Evolutionary conservation across 2,329 filamentous ascomycete genomes (phyloP), one percentile per base, ranked within the genome.

Genomic region (Ophiobolus disseminans): DNA sequence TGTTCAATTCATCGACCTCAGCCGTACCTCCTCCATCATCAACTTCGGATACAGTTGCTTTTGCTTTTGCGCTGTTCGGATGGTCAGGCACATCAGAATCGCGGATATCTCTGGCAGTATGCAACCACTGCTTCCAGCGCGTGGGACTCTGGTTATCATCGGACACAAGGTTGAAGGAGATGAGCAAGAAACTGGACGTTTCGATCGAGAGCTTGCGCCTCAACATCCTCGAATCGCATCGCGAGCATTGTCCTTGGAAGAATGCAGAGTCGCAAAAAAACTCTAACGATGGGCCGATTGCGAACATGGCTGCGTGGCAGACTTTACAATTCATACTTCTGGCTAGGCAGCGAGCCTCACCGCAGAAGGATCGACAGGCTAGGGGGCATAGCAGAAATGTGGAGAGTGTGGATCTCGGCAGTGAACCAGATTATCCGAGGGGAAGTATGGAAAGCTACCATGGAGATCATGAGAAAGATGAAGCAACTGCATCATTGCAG

Each of bases 81-180:
- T 81, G 78, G 78, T 66, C 68, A n/a, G 78, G 75, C 74, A 80
- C 67, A 74, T 85, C 63, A 72, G 86, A 67, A 45, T 76, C 84
- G 1, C 83, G 88, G 17, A 85, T 87, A 31, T 88, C 90, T 51
- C 83, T 93, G 13, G 86, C 89, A 5, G 86, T 86, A 4, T 99
- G 94, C 72, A 82, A 87, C 49, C 89, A 90, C 16, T 99, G 94
- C 69, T 89, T 96, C 65, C 86, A 94, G 50, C 86, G 92, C 1
- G 79, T 97, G 0, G 94, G 94, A 0, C 80, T 99, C 2, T 99
- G 94, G 94, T 88, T 99, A 78, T 97, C 96, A 71, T 58, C 60
- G 0, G 60, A 63, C 30, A 46, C 60, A 5, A 63, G 65, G 6
- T 45, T 71, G n/a, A 60, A 64, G 30, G 64, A 70, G 31, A 72